Base-by-base conservation (phyloP, 306 rosid genomes). In the Citrullus amarus region DNA sequence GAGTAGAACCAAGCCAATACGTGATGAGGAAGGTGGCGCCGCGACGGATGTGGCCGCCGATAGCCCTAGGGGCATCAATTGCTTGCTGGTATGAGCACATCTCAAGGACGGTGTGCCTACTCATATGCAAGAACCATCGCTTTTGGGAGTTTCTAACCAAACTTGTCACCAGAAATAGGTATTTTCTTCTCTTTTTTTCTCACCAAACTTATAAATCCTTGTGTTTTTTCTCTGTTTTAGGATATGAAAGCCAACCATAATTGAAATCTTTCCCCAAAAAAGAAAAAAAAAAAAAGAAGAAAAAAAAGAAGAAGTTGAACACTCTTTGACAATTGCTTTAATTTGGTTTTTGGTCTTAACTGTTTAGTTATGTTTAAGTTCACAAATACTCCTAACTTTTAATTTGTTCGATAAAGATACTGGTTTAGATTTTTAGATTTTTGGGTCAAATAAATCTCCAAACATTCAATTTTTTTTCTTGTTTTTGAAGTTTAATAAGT, bases 61-160 rank as follows among this genome's bases (percentile, higher is more conserved):
- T 96, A 16, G 80, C 85, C 0, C 86, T 92, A 9, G 99, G 98
- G 0, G 91, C 97, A 32, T 92, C 99, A 1, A 83, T 92, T 48
- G 96, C 89, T 15, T 96, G 97, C 79, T 92, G 97, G 97, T 96
- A 96, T 38, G 99, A 96, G 80, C 99, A 96, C 70, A 96, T 96
- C 60, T 85, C 93, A 12, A 36, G 99, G 59, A 81, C 96, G 6
- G 81, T 91, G 78, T 96, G 99, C 83, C 86, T 96, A 39, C 81
- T 96, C 48, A 88, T 96, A 14, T 92, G 97, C 89, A 96, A 90
- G 86, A 92, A 96, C 83, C 99, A 96, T 79, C 96, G 98, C 7
- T 22, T 90, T 6, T 85, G 96, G 87, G 91, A 92, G 79, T 96
- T 89, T 86, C 88, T 92, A 55, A 69, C 95, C 88, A 91, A 86